A percentile compares a stretch with the other conserved stretches of the same genome.
phyloP scores from a whole-genome alignment of 2,329 filamentous ascomycete genomes.

The Claviceps sp. region DNA sequence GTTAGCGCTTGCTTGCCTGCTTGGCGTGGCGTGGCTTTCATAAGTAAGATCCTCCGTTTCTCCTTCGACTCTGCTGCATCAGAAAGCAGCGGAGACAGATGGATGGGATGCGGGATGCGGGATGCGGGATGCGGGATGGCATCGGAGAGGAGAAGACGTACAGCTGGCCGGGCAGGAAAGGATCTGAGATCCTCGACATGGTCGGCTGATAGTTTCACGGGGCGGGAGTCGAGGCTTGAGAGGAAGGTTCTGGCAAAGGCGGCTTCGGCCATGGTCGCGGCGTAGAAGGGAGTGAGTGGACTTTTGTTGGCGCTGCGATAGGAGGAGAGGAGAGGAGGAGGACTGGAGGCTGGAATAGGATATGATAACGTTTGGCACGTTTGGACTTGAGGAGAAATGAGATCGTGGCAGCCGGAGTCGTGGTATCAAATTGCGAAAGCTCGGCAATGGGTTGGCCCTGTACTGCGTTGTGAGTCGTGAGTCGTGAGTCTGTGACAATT shows the following conservation, averaged over 20 bases:
- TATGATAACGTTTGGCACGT: no score
- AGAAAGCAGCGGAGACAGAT: neutral
- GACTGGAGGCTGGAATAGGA: neutral
- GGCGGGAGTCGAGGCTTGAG: constrained; percentile 61
- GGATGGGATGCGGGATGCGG: no score
- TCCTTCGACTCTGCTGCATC: no score
- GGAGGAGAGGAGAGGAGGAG: neutral
- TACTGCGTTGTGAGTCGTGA: no score
- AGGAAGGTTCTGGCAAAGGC: constrained; percentile 78
- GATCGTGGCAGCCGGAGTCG: no score
- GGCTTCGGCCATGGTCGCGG: constrained; percentile 57
- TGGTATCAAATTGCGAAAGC: no score
- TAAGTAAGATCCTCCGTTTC: neutral
- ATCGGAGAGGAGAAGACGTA: constrained; percentile 25
- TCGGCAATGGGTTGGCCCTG: no score
- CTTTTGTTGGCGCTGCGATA: neutral
- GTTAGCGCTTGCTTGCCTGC: neutral
- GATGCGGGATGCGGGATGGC: no score
- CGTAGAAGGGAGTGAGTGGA: neutral
- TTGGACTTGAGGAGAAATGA: no score
- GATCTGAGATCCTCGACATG: constrained; percentile 77
- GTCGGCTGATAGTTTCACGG: constrained; percentile 72
- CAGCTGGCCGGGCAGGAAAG: constrained; percentile 64
- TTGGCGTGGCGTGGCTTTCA: neutral
- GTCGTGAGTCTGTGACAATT: no score